phyloP scores from a whole-genome alignment of 306 rosid species.

The Gynostemma pentaphyllum region DNA sequence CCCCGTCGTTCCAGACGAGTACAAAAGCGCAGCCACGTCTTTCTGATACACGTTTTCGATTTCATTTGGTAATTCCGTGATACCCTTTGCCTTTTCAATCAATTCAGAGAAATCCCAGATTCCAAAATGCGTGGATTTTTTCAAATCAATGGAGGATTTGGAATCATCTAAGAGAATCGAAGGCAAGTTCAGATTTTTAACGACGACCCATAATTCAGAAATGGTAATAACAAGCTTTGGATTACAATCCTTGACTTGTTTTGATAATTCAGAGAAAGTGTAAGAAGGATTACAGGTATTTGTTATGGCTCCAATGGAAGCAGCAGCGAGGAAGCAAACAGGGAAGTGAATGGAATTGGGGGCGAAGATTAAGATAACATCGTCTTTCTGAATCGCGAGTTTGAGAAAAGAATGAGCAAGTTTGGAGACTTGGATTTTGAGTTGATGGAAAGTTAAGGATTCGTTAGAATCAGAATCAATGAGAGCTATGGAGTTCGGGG shows the following conservation, averaged over 20 bases:
- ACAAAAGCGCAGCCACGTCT: constrained; percentile 32
- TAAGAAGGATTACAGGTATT: constrained; percentile 68
- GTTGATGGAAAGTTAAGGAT: constrained; percentile 26
- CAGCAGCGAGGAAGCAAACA: constrained; percentile 38
- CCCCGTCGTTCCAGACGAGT: constrained; percentile 47
- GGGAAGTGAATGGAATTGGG: constrained; percentile 68
- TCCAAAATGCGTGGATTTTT: background rate
- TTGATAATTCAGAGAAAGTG: constrained; percentile 21
- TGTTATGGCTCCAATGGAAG: constrained; percentile 53
- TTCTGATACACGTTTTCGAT: constrained; percentile 20
- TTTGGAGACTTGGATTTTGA: constrained; percentile 18
- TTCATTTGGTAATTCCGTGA: no score
- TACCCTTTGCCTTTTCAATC: constrained; percentile 1
- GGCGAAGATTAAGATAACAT: constrained; percentile 39
- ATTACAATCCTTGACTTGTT: constrained; percentile 26
- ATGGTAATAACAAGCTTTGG: constrained; percentile 24
- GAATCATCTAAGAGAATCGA: constrained; percentile 12
- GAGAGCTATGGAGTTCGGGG: constrained; percentile 19
- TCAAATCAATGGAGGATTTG: no score
- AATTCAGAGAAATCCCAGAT: constrained; percentile 19
- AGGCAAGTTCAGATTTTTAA: constrained; percentile 14
- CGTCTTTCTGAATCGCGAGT: constrained; percentile 14
- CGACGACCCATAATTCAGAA: constrained; percentile 15
- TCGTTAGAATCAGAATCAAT: constrained; percentile 21
- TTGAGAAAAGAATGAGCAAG: constrained; percentile 14